A percentile compares a stretch with the other conserved stretches of the same genome.
These are phyloP conservation scores for Vigna trinervia DNA, from an alignment of 306 rosid species.

Conservation along the genomic window DNA sequence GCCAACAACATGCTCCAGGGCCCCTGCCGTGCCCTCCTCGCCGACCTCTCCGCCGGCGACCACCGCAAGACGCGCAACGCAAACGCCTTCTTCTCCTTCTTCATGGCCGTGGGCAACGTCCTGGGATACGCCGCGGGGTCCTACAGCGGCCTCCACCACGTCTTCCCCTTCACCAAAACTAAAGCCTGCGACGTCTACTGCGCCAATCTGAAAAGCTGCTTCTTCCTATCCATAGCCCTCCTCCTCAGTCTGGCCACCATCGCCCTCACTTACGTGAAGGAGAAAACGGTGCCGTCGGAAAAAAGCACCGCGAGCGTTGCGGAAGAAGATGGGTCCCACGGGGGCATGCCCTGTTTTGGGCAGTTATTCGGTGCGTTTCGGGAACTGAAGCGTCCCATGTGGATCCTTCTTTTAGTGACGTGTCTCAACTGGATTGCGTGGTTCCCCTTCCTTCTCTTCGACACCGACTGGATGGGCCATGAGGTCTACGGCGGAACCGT, in stretches of 20 bases:
- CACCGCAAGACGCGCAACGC: constrained; percentile 57
- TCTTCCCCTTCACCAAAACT: constrained; percentile 70
- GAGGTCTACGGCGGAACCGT: constrained; percentile 89
- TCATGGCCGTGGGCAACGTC: constrained; percentile 86
- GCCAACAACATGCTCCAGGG: constrained; percentile 86
- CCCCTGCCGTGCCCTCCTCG: constrained; percentile 74
- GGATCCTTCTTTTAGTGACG: constrained; percentile 79
- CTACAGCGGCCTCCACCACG: constrained; percentile 48
- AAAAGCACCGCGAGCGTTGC: background rate
- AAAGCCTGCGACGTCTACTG: constrained; percentile 78
- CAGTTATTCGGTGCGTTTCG: constrained; percentile 63
- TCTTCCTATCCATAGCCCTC: constrained; percentile 68
- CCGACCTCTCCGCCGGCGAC: constrained; percentile 65
- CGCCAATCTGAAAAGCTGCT: constrained; percentile 82
- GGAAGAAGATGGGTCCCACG: background rate
- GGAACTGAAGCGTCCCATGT: constrained; percentile 70
- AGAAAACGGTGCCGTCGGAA: background rate
- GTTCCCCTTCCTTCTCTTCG: constrained; percentile 86
- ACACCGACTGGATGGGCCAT: constrained; percentile 95
- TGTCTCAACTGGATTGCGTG: constrained; percentile 88
- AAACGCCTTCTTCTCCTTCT: constrained; percentile 69
- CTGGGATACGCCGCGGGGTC: constrained; percentile 82
- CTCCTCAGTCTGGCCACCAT: constrained; percentile 40
- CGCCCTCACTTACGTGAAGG: constrained; percentile 60
- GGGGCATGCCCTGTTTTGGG: constrained; percentile 53